Conservation (phyloP, 768 basidiomycete genomes). For the Xerocomellus intermedius region DNA sequence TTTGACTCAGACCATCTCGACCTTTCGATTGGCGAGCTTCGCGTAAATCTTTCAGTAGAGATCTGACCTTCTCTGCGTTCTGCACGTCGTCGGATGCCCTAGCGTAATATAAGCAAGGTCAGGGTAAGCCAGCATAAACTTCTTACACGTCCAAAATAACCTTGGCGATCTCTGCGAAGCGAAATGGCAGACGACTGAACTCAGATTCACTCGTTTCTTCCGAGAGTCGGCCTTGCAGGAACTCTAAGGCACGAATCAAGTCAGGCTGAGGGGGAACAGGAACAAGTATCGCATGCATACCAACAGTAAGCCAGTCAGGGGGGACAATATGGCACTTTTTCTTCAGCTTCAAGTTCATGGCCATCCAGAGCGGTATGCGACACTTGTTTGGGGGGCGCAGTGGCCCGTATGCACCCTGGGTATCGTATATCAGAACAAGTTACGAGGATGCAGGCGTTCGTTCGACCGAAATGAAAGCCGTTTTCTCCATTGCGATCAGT, state of each 20-base stretch:
- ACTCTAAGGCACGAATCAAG: conserved; percentile 49
- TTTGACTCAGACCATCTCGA: conserved; percentile 73
- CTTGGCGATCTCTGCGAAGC: conserved; percentile 88
- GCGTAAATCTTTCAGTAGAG: conserved; percentile 89
- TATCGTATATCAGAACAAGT: conserved; percentile 6
- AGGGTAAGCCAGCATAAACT: background rate
- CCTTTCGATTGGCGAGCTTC: conserved; percentile 95
- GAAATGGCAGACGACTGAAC: conserved; percentile 82
- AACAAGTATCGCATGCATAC: conserved; percentile 43
- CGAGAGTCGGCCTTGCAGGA: conserved; percentile 69
- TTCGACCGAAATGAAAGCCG: conserved; percentile 85
- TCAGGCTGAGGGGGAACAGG: background rate
- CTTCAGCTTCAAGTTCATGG: conserved; percentile 88
- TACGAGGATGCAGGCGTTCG: conserved; percentile 14
- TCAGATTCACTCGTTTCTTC: conserved; percentile 70
- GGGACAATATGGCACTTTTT: conserved; percentile 92
- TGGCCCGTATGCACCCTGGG: conserved; percentile 89
- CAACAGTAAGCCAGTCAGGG: conserved; percentile 85
- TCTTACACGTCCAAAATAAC: conserved; percentile 89
- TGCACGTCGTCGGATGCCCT: conserved; percentile 92
- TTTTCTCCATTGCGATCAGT: conserved; percentile 85
- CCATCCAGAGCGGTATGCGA: conserved; percentile 95
- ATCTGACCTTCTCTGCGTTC: conserved; percentile 78
- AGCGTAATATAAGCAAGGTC: background rate
- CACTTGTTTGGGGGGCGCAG: conserved; percentile 83